Base-by-base conservation (phyloP, 495 filamentous ascomycete species). In the Hypomontagnella monticulosa region DNA sequence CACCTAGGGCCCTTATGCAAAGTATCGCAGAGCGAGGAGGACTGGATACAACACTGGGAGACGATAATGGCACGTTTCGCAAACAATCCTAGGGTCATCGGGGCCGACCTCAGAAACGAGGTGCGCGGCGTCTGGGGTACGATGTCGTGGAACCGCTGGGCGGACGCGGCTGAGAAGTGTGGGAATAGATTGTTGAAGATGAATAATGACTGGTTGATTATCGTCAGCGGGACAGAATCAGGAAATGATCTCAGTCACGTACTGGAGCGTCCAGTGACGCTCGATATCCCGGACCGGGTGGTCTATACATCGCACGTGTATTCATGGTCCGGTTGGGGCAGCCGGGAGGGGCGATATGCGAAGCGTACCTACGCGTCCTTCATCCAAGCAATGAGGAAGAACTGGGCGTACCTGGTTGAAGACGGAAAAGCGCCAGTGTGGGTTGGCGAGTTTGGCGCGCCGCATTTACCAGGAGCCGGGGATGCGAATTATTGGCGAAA, bases 281-380 rank as follows among this genome's bases (percentile, higher is more conserved):
- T 88, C 42, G 82, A 83, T 57, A 65, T 85, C 11, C 70, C 75
- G 3, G 60, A 82, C 55, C 76, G 80, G 0, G 78, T 88, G 11
- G 84, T 88, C n/a, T 89, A 88, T 71, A 85, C 82, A 55, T 78
- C 81, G 0, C 86, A 89, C 68, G 86, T 87, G 5, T 87, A 88
- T 66, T 63, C 76, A 12, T 88, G 85, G 85, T 86, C 83, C 41
- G 85, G 86, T 40, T 88, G 85, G 85, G 84, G 85, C 5, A 83
- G 79, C 42, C 48, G 78, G 40, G 78, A 76, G 11, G 84, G 85
- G 0, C 71, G 77, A 14, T 88, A 84, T 57, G 73, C 80, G 4
- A 76, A 78, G 67, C 78, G 86, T 30, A 75, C 73, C 32, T 89
- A 88, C 62, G 70, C 76, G 7, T 83, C 81, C 48, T 88, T 89